phyloP scores from a whole-genome alignment of 176 grass and related monocot species.

The Chloris gayana region DNA sequence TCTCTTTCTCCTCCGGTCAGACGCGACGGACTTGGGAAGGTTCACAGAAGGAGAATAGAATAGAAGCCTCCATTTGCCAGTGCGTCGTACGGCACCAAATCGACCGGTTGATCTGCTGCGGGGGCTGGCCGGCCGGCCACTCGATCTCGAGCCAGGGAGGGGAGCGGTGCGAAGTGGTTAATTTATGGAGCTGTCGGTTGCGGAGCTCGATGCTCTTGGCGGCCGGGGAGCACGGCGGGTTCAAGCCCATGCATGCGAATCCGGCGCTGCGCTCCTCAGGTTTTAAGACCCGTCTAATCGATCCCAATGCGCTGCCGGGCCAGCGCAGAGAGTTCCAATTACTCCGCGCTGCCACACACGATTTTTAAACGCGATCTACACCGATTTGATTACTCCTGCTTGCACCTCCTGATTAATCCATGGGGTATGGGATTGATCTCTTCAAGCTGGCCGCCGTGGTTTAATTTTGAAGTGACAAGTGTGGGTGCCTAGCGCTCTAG shows the following conservation, averaged over 20 bases:
- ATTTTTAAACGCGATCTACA: constrained; percentile 20
- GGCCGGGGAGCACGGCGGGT: constrained; percentile 36
- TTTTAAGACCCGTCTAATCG: constrained; percentile 47
- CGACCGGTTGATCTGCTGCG: background rate
- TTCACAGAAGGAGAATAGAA: constrained; percentile 33
- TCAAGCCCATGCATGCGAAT: constrained; percentile 5
- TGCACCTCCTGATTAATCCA: background rate
- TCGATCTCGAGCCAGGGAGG: constrained; percentile 7
- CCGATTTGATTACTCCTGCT: constrained; percentile 6
- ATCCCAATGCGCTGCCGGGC: constrained; percentile 50
- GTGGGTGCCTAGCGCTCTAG: background rate
- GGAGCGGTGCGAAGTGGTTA: constrained; percentile 10
- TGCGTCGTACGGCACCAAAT: constrained; percentile 18
- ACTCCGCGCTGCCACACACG: background rate
- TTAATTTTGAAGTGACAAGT: constrained; percentile 21
- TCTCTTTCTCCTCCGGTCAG: background rate
- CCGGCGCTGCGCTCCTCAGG: constrained; percentile 25
- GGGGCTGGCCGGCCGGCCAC: background rate
- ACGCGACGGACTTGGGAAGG: constrained; percentile 35
- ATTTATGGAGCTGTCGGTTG: constrained; percentile 48
- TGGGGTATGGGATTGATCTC: background rate
- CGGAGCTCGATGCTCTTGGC: constrained; percentile 60
- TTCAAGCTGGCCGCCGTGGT: background rate
- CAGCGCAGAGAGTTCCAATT: constrained; percentile 39
- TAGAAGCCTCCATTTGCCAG: constrained; percentile 52